Evolutionary conservation across 495 filamentous ascomycete species (phyloP).

Genomic region (Chaetomium cochliodes): DNA sequence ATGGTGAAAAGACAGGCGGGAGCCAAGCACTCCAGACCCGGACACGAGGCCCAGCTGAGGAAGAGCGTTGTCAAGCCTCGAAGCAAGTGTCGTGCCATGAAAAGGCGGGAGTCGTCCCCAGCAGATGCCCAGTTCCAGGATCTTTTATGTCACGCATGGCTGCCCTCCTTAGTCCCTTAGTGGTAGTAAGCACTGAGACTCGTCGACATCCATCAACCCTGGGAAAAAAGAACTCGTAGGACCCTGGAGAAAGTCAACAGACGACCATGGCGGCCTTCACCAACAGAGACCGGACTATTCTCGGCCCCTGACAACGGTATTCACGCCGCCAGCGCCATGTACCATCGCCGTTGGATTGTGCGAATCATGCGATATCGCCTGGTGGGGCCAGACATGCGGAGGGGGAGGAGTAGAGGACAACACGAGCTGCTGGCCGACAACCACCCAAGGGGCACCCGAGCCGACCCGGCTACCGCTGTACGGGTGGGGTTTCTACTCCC

Average conservation of each 20-base stretch:
- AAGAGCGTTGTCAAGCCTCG: neutral
- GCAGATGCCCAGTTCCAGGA: neutral
- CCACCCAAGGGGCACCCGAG: constrained; percentile 15
- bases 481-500: constrained; percentile 40
- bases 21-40: neutral
- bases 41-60: neutral
- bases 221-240: neutral
- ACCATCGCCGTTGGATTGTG: constrained; percentile 20
- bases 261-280: constrained; percentile 11
- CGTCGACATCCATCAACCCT: neutral
- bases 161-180: no score
- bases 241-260: neutral
- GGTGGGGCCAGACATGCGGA: constrained; percentile 30
- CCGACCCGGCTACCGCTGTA: constrained; percentile 5
- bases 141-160: neutral
- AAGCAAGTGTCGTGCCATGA: neutral
- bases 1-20: neutral
- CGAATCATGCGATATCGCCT: constrained; percentile 25
- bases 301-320: constrained; percentile 38
- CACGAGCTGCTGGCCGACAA: constrained; percentile 36
- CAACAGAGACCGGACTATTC: constrained; percentile 17
- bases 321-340: constrained; percentile 35
- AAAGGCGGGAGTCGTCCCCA: neutral
- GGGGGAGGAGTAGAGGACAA: constrained; percentile 20
- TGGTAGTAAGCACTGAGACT: no score